These are phyloP conservation scores for Salvia hispanica DNA, from an alignment of 257 asterid species.

Conservation along the genomic window DNA sequence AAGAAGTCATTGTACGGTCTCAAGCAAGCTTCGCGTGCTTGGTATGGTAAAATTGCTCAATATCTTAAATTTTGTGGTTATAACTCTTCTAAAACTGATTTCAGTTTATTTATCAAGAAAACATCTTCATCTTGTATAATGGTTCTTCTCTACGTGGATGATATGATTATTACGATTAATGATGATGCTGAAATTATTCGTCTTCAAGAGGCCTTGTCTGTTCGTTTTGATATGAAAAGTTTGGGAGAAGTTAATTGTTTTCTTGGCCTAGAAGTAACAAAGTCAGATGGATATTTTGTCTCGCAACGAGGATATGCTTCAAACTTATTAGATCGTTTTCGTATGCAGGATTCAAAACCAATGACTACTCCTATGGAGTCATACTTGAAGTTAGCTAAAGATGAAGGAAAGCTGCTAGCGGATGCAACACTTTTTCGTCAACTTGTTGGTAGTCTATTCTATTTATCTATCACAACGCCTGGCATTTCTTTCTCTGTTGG, in stretches of 20 bases:
- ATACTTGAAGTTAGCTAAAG: conserved; percentile 24
- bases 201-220: neutral
- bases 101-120: too few species aligned
- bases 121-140: too few species aligned
- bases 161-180: conserved; percentile 21
- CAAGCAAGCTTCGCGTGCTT: too few species aligned
- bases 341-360: neutral
- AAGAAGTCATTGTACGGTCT: too few species aligned
- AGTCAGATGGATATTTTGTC: conserved; percentile 1
- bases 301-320: conserved; percentile 21
- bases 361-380: conserved; percentile 17
- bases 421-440: conserved; percentile 23
- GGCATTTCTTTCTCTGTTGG: conserved; percentile 31
- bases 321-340: too few species aligned
- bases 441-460: conserved; percentile 37
- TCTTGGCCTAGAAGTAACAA: conserved; percentile 17
- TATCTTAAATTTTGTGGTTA: too few species aligned
- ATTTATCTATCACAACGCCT: conserved; percentile 31
- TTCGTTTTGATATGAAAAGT: conserved; percentile 12
- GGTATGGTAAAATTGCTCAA: too few species aligned
- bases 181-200: neutral
- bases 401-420: conserved; percentile 20
- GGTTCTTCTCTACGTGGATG: too few species aligned
- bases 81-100: too few species aligned
- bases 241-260: conserved; percentile 16